phyloP scores from a whole-genome alignment of 2,329 filamentous ascomycete genomes.

The Paraconiothyrium brasiliense region DNA sequence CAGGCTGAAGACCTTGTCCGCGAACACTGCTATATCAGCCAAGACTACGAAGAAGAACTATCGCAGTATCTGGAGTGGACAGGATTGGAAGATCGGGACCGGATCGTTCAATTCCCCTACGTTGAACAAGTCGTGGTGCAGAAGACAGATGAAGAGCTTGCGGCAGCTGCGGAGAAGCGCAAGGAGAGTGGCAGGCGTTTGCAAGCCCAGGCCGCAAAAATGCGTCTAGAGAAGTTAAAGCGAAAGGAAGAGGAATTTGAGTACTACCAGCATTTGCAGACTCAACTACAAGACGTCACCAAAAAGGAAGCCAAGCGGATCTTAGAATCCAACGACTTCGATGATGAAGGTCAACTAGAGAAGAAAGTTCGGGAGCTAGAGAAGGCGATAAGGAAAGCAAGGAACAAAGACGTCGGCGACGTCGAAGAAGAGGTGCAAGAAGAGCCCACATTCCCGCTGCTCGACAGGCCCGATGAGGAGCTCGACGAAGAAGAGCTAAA shows the following conservation, averaged over 20 bases:
- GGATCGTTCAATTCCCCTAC: constrained; percentile 90
- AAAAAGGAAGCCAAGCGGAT: constrained; percentile 92
- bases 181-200: constrained; percentile 91
- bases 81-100: constrained; percentile 86
- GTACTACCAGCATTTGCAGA: constrained; percentile 87
- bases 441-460: constrained; percentile 83
- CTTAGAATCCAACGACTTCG: constrained; percentile 89
- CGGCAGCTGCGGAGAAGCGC: constrained; percentile 87
- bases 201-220: constrained; percentile 96
- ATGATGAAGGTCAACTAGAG: constrained; percentile 87
- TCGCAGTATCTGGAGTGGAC: constrained; percentile 85
- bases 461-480: constrained; percentile 90
- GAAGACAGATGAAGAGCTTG: constrained; percentile 94
- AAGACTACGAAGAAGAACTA: constrained; percentile 83
- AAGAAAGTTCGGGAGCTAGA: constrained; percentile 88
- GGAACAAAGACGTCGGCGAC: constrained; percentile 91
- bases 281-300: constrained; percentile 71
- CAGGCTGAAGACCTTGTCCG: constrained; percentile 89
- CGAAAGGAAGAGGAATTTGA: constrained; percentile 95
- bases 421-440: constrained; percentile 80
- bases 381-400: constrained; percentile 84
- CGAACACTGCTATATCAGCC: constrained; percentile 89
- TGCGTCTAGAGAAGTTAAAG: constrained; percentile 93
- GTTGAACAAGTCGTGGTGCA: constrained; percentile 89
- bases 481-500: constrained; percentile 92